Percentiles rank a stretch among this genome's conserved stretches.
These are phyloP conservation scores for Metarhizium anisopliae DNA, from an alignment of 2,329 filamentous ascomycete species.

Conservation along the genomic window DNA sequence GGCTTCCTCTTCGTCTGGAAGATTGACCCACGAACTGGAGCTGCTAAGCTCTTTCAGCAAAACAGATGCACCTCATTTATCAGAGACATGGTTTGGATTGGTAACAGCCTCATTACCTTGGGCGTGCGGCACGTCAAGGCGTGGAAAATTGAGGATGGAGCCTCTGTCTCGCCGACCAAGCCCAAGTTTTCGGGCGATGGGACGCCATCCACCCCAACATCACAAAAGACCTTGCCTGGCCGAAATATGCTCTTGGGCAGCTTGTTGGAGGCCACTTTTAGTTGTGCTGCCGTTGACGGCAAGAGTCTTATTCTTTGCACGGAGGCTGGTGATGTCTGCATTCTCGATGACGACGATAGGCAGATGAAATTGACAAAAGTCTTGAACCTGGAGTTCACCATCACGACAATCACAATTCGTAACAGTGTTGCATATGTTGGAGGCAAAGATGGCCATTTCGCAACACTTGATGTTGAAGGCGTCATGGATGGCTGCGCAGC, in stretches of 20 bases:
- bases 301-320: conserved; percentile 75
- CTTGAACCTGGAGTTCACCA: conserved; percentile 55
- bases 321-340: conserved; percentile 81
- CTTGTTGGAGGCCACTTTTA: conserved; percentile 77
- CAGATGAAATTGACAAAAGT: conserved; percentile 62
- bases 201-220: conserved; percentile 19
- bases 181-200: conserved; percentile 41
- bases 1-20: conserved; percentile 90
- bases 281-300: conserved; percentile 65
- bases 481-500: conserved; percentile 33
- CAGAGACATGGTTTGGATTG: conserved; percentile 85
- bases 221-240: conserved; percentile 62
- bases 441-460: conserved; percentile 54
- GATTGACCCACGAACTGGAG: conserved; percentile 72
- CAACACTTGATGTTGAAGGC: conserved; percentile 40
- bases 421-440: conserved; percentile 56
- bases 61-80: conserved; percentile 86
- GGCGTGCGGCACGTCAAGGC: conserved; percentile 89
- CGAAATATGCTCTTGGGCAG: conserved; percentile 80
- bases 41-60: conserved; percentile 71
- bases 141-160: conserved; percentile 71
- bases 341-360: conserved; percentile 68
- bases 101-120: conserved; percentile 71
- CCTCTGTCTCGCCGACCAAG: conserved; percentile 54
- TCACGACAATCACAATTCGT: conserved; percentile 58